Base-by-base conservation (phyloP, 768 basidiomycete genomes). In the Lyophyllum decastes region DNA sequence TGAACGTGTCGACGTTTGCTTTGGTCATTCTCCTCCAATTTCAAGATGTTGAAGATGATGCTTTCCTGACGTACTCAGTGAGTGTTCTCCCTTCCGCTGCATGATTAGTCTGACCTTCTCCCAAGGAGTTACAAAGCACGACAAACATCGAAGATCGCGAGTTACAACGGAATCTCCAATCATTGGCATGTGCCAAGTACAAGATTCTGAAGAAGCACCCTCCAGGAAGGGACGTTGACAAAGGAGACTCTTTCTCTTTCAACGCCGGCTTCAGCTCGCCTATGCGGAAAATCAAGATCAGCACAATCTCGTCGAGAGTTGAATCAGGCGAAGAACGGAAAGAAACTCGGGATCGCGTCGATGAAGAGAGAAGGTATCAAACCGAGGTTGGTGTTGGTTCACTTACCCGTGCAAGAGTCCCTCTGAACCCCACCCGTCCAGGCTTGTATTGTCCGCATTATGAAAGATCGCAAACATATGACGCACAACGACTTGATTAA, bases 391-490 rank as follows among this genome's bases (percentile, higher is more conserved):
- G 44, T 46, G 10, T 30, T 19, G 25, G n/a, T 34, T 16, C 5
- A 84, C 73, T 40, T 24, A 34, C 33, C 10, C 38, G 12, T 22
- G 40, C 38, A 44, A 17, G 12, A 34, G 43, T n/a, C 50, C 41
- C 26, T 17, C 30, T 59, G 44, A 61, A 33, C 47, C 17, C 21
- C 49, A 49, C 43, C 33, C 21, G 49, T 45, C n/a, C 48, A 99
- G 95, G 97, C 97, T 1, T 98, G 94, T 67, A 90, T 98, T 61
- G 97, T 99, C 24, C 88, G 97, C 30, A 87, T 98, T 26, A 98
- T 99, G 96, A 98, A 98, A 75, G 89, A 94, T 68, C 79, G 95
- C 54, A 98, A 98, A 69, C 82, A 84, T 53, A 88, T 98, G 86
- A 75, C 80, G 6, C 94, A 98, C 66, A 92, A 86, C 58, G 93